Evolutionary conservation across 106 monocot genomes (phyloP).

Genomic region (Dendrobium nobile): DNA sequence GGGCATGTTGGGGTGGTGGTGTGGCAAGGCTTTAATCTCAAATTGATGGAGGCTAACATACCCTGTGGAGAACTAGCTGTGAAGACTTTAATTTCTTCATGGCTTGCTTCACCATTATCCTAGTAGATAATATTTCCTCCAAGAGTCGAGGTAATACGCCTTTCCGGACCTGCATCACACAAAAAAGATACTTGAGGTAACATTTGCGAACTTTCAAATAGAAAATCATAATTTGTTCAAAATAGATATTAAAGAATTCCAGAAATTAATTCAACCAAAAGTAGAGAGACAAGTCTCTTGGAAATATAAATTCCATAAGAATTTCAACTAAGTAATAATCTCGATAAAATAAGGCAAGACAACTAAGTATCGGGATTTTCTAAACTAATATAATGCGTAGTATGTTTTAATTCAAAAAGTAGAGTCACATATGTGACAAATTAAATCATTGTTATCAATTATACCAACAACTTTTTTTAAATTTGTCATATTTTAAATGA

Average conservation of each 20-base stretch:
- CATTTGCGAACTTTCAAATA: background rate
- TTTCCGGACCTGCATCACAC: slow-evolving; percentile 65
- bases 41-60: slow-evolving; percentile 20
- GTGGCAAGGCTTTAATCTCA: background rate
- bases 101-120: slow-evolving; percentile 92
- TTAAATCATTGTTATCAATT: too few relatives aligned
- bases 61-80: slow-evolving; percentile 61
- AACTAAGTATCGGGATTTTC: background rate
- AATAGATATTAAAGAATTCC: background rate
- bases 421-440: too few relatives aligned
- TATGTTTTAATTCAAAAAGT: too few relatives aligned
- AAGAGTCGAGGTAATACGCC: slow-evolving; percentile 81
- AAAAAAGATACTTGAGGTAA: slow-evolving; percentile 1
- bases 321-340: background rate
- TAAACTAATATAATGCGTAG: too few relatives aligned
- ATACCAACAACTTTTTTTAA: too few relatives aligned
- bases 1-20: background rate
- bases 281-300: background rate
- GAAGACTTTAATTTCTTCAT: slow-evolving; percentile 84
- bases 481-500: too few relatives aligned
- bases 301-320: background rate
- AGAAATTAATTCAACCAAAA: background rate
- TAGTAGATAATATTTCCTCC: slow-evolving; percentile 90
- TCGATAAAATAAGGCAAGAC: too few relatives aligned
- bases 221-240: background rate